Conservation (phyloP, 2,329 filamentous ascomycete species). For the Penicillium digitatum region DNA sequence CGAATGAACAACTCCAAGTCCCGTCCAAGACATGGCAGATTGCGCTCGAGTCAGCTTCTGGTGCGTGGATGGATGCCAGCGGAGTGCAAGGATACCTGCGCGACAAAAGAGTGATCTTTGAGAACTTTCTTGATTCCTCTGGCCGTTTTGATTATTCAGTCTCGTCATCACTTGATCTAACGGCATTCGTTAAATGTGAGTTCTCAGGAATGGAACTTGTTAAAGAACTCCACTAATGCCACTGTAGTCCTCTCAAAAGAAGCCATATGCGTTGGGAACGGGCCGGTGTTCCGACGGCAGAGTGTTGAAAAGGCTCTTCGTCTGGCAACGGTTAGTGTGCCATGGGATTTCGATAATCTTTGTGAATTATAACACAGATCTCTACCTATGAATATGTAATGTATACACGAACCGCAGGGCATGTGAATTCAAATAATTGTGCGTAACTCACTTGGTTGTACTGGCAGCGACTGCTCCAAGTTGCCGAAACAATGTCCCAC, state of each 20-base stretch:
- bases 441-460: neutral
- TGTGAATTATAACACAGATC: conserved; percentile 7
- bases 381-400: neutral
- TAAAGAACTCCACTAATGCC: conserved; percentile 7
- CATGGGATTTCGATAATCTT: conserved; percentile 10
- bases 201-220: neutral
- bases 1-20: conserved; percentile 8
- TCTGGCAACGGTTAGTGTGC: conserved; percentile 12
- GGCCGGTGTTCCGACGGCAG: conserved; percentile 21
- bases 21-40: conserved; percentile 18
- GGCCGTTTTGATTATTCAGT: conserved; percentile 7
- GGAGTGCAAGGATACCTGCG: conserved; percentile 22
- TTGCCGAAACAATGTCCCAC: neutral
- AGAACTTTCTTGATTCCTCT: conserved; percentile 9
- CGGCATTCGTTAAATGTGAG: conserved; percentile 20
- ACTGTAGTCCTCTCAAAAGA: conserved; percentile 15
- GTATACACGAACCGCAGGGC: neutral
- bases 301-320: conserved; percentile 23
- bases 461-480: neutral
- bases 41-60: conserved; percentile 12
- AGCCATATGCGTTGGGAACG: conserved; percentile 22
- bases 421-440: neutral
- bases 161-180: conserved; percentile 11
- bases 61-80: conserved; percentile 23
- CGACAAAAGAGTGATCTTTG: conserved; percentile 15